These are phyloP conservation scores for Trametes cubensis DNA, from an alignment of 768 basidiomycete species.

Conservation along the genomic window DNA sequence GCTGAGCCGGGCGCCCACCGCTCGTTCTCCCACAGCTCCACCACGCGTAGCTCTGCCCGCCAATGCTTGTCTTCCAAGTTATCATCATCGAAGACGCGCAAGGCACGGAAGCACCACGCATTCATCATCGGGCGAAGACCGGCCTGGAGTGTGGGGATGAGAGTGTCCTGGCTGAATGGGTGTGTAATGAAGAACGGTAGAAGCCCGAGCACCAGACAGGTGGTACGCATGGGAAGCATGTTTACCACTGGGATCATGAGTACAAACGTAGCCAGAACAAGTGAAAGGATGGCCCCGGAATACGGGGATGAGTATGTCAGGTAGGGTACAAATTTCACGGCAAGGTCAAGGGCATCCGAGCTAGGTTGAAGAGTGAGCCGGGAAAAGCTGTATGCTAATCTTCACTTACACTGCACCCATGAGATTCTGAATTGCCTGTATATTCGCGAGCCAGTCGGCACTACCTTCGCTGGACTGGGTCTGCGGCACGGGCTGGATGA, in stretches of 20 bases:
- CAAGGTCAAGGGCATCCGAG: constrained; percentile 59
- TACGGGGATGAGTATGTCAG: constrained; percentile 55
- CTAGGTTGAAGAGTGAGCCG: constrained; percentile 37
- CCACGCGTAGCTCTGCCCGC: constrained; percentile 63
- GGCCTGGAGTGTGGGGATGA: constrained; percentile 38
- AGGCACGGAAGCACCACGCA: constrained; percentile 27
- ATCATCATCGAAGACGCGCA: constrained; percentile 61
- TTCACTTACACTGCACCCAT: constrained; percentile 77
- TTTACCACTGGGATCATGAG: constrained; percentile 33
- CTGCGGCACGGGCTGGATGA: constrained; percentile 26
- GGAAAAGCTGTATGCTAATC: neutral
- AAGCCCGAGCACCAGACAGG: constrained; percentile 56
- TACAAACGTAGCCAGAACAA: constrained; percentile 48
- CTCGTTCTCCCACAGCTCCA: constrained; percentile 85
- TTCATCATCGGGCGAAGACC: constrained; percentile 22
- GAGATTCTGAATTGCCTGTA: constrained; percentile 89
- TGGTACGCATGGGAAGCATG: constrained; percentile 43
- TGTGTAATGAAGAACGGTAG: constrained; percentile 56
- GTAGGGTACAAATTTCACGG: constrained; percentile 54
- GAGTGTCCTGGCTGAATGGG: constrained; percentile 41
- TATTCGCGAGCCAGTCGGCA: constrained; percentile 82
- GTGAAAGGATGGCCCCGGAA: constrained; percentile 54
- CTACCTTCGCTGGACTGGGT: constrained; percentile 58
- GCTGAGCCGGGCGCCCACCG: constrained; percentile 43
- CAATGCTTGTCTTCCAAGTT: constrained; percentile 64